Conservation (phyloP, 2,329 filamentous ascomycete species). For the Botrytis sinoallii region DNA sequence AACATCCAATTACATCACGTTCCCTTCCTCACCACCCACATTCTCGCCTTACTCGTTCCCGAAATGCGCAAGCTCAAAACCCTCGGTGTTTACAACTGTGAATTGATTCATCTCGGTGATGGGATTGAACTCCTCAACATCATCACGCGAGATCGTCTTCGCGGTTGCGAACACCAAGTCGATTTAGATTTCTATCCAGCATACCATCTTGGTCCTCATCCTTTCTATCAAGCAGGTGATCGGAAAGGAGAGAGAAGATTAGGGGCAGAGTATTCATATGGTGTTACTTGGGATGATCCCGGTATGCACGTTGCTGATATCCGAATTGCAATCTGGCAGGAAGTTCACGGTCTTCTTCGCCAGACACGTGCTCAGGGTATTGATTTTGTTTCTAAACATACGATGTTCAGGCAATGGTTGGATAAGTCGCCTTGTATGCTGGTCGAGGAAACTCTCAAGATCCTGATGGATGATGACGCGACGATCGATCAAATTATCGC, state of each 20-base stretch:
- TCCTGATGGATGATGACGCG: conserved; percentile 16
- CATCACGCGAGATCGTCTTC: conserved; percentile 26
- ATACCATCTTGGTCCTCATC: conserved; percentile 23
- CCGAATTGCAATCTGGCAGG: conserved; percentile 29
- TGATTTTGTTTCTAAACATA: conserved; percentile 24
- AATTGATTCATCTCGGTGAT: conserved; percentile 32
- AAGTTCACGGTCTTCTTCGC: conserved; percentile 23
- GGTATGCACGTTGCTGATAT: conserved; percentile 19
- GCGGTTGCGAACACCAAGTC: conserved; percentile 28
- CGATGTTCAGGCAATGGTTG: conserved; percentile 32
- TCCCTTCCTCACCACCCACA: conserved; percentile 28
- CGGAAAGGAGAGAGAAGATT: neutral
- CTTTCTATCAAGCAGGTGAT: conserved; percentile 22
- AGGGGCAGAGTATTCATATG: conserved; percentile 25
- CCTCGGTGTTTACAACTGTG: conserved; percentile 34
- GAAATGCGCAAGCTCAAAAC: conserved; percentile 30
- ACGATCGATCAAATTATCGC: conserved; percentile 21
- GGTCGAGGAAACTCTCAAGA: conserved; percentile 26
- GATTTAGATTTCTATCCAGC: conserved; percentile 33
- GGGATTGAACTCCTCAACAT: conserved; percentile 30
- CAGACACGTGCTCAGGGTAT: conserved; percentile 26
- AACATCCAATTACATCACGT: conserved; percentile 34
- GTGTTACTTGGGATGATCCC: conserved; percentile 34
- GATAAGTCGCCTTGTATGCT: conserved; percentile 29
- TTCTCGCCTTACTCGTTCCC: conserved; percentile 32